Evolutionary conservation across 768 basidiomycete species (phyloP), one percentile per base, ranked within the genome.

Genomic region (Hypholoma sublateritium): DNA sequence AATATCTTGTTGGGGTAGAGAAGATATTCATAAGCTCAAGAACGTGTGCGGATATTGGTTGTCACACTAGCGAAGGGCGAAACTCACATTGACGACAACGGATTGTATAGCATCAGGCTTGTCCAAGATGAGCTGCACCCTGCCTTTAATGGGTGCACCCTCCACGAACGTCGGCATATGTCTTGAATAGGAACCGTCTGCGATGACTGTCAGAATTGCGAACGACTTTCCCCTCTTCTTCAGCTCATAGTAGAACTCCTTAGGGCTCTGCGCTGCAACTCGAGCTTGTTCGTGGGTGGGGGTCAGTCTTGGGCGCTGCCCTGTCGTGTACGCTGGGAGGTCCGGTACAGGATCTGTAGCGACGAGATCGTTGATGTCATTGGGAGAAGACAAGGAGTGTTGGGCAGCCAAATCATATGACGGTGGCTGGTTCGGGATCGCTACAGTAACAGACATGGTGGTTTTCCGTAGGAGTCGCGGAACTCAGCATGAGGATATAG

Each of bases 61-160:
- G 14, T 7, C 11, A 53, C 12, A 14, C 3, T 16, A 32, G 32
- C 9, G 3, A 43, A 11, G 28, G 25, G 14, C n/a, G n/a, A 28
- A 2, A 62, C 74, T 62, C 62, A 85, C 86, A 56, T 75, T 73
- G 46, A 87, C 58, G 5, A 71, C 69, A 8, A 88, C 76, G 9
- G 74, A 73, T 56, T 80, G 78, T 45, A 85, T 77, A 21, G 72
- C 69, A 46, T 83, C 80, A 5, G 76, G 70, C 35, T 71, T 72
- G 5, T 69, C 70, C 17, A 76, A 59, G 46, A 67, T 63, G 21
- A 80, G 63, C 5, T 64, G 64, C 13, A 79, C 72, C 37, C 67
- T 67, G 7, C 79, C 78, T 34, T 65, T 63, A 4, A 78, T 60
- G 2, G 60, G 59, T 13, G 65, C 59, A 32, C 73, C 73, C 61